Percentiles rank a stretch among this genome's conserved stretches.
Evolutionary conservation across 768 basidiomycete species (phyloP).

Genomic region (Kwoniella sp.): DNA sequence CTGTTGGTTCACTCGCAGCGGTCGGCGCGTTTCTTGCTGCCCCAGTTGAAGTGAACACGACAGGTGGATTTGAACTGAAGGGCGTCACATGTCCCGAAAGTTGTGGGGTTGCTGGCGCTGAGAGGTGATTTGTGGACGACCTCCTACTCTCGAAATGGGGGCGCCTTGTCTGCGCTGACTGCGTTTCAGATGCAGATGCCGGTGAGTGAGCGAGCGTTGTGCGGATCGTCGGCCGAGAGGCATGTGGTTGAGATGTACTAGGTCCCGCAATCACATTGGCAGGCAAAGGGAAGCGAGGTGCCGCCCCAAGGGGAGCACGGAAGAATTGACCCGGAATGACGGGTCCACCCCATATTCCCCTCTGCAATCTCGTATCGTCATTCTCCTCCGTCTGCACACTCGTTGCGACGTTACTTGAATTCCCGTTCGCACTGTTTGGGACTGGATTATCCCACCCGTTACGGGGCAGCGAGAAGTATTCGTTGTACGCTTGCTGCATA

Average conservation of each 20-base stretch:
- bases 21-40: constrained; percentile 4
- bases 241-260: background rate
- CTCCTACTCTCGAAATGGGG: background rate
- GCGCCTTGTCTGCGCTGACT: background rate
- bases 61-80: constrained; percentile 40
- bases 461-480: constrained; percentile 38
- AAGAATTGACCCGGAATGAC: constrained; percentile 46
- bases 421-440: constrained; percentile 7
- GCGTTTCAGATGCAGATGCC: background rate
- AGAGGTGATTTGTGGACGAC: constrained; percentile 8
- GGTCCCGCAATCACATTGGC: background rate
- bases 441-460: constrained; percentile 17
- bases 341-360: constrained; percentile 46
- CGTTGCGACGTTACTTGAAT: constrained; percentile 20
- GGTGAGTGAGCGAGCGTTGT: background rate
- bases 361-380: constrained; percentile 30
- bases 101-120: constrained; percentile 40
- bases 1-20: background rate
- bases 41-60: constrained; percentile 36
- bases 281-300: constrained; percentile 21
- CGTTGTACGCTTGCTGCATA: constrained; percentile 37
- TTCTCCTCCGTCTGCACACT: constrained; percentile 12
- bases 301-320: constrained; percentile 39
- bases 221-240: constrained; percentile 1
- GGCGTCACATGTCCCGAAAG: constrained; percentile 34